Conservation (phyloP, 257 asterid genomes). For the Schizonepeta tenuifolia region DNA sequence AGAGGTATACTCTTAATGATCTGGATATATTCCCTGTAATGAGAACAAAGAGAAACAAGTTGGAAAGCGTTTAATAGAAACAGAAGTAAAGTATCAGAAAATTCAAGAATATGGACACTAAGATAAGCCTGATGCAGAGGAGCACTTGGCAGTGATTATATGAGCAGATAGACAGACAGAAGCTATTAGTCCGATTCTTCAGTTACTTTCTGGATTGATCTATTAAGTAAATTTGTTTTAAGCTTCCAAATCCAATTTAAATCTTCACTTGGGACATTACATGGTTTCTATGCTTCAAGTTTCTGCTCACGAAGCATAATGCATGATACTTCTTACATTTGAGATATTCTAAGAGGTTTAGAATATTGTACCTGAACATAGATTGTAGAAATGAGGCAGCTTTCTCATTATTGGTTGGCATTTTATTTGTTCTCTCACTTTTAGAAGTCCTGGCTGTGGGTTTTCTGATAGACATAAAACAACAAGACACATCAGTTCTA, state of each 20-base stretch:
- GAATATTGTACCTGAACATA: slow-evolving; percentile 60
- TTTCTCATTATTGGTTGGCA: slow-evolving; percentile 52
- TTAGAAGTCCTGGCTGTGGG: slow-evolving; percentile 46
- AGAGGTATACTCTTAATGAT: slow-evolving; percentile 67
- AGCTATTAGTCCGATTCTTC: slow-evolving; percentile 6
- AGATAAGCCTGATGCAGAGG: neutral
- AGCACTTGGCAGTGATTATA: neutral
- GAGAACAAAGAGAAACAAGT: slow-evolving; percentile 28
- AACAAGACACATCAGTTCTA: slow-evolving; percentile 26
- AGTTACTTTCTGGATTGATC: neutral
- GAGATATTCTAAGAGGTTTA: slow-evolving; percentile 21
- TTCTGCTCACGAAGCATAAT: neutral
- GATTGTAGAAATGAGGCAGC: slow-evolving; percentile 57
- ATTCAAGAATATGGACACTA: slow-evolving; percentile 10
- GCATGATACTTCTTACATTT: neutral
- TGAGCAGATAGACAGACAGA: neutral
- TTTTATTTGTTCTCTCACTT: slow-evolving; percentile 48
- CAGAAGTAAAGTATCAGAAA: neutral
- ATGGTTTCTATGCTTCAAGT: neutral
- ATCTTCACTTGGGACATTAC: neutral
- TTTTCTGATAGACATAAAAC: slow-evolving; percentile 50
- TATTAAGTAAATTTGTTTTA: neutral
- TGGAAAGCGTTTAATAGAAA: slow-evolving; percentile 14
- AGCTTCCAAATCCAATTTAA: neutral
- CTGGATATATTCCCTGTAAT: slow-evolving; percentile 70